A percentile compares a stretch with the other conserved stretches of the same genome.
Conservation (phyloP, 257 asterid species). For the Scutellaria minor region DNA sequence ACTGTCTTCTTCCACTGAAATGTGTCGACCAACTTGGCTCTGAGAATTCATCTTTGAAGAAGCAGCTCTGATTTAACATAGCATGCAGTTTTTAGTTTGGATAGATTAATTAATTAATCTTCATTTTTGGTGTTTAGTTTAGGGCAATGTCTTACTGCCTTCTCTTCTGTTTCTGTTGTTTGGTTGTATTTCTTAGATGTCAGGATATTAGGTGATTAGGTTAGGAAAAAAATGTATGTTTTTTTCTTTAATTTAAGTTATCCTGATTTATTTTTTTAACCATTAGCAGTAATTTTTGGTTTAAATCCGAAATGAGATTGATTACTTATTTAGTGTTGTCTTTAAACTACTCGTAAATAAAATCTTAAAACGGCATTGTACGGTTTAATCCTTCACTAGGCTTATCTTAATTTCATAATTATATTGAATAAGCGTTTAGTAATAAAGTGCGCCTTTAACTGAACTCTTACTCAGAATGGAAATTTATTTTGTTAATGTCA, state of each 20-base stretch:
- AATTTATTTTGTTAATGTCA: too few species aligned
- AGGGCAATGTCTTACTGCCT: constrained; percentile 22
- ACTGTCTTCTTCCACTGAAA: constrained; percentile 62
- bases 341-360: background rate
- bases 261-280: constrained; percentile 12
- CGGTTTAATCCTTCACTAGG: too few species aligned
- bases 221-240: constrained; percentile 24
- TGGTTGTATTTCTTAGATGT: constrained; percentile 25
- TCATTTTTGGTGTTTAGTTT: constrained; percentile 30
- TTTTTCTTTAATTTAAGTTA: constrained; percentile 12
- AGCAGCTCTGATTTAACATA: constrained; percentile 15
- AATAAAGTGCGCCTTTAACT: too few species aligned
- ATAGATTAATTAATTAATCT: constrained; percentile 21
- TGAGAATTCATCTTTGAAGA: constrained; percentile 30
- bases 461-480: too few species aligned
- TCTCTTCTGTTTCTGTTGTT: constrained; percentile 12
- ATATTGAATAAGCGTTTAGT: too few species aligned
- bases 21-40: constrained; percentile 41
- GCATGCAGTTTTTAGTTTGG: background rate
- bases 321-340: constrained; percentile 26
- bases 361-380: constrained; percentile 26
- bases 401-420: too few species aligned
- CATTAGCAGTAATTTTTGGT: background rate
- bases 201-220: constrained; percentile 26
- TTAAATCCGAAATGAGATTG: constrained; percentile 17